These are phyloP conservation scores for Canariomyces notabilis DNA, from an alignment of 2,329 filamentous ascomycete genomes.

Conservation along the genomic window DNA sequence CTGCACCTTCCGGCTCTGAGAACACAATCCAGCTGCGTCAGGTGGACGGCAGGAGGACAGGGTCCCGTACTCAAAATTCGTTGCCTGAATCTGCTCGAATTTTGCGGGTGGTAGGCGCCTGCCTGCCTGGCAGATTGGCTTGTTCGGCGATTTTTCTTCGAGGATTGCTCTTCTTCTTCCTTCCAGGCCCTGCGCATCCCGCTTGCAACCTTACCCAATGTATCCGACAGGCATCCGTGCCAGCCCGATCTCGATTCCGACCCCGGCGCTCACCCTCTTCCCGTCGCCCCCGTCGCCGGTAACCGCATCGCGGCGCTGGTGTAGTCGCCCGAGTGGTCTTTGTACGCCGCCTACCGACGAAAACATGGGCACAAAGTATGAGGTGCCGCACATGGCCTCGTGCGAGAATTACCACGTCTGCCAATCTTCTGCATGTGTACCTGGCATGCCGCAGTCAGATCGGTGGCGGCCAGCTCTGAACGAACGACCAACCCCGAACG, in stretches of 20 bases:
- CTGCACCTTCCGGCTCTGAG: background rate
- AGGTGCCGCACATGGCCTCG: slow-evolving; percentile 27
- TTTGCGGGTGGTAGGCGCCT: no score
- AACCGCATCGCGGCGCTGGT: slow-evolving; percentile 6
- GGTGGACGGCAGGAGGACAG: no score
- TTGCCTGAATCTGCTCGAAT: no score
- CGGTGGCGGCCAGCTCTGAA: slow-evolving; percentile 17
- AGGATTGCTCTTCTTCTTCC: background rate
- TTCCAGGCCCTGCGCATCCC: background rate
- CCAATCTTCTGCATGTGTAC: slow-evolving; percentile 13
- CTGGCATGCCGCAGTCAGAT: slow-evolving; percentile 12
- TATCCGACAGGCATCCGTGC: slow-evolving; percentile 19
- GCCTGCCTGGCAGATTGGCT: background rate
- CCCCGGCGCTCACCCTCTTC: slow-evolving; percentile 8
- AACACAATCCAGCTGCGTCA: no score
- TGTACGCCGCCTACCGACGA: slow-evolving; percentile 29
- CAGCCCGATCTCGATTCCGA: background rate
- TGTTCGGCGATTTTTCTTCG: background rate
- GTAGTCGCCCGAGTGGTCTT: slow-evolving; percentile 20
- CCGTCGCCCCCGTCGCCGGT: slow-evolving; percentile 18
- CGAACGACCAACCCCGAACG: slow-evolving; percentile 20
- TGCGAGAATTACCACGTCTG: slow-evolving; percentile 25
- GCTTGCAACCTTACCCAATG: slow-evolving; percentile 21
- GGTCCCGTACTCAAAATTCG: no score
- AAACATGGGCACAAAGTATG: slow-evolving; percentile 33